Evolutionary conservation across 1,284 basidiomycete genomes (phyloP).

Genomic region (Boletus hoseneyae): DNA sequence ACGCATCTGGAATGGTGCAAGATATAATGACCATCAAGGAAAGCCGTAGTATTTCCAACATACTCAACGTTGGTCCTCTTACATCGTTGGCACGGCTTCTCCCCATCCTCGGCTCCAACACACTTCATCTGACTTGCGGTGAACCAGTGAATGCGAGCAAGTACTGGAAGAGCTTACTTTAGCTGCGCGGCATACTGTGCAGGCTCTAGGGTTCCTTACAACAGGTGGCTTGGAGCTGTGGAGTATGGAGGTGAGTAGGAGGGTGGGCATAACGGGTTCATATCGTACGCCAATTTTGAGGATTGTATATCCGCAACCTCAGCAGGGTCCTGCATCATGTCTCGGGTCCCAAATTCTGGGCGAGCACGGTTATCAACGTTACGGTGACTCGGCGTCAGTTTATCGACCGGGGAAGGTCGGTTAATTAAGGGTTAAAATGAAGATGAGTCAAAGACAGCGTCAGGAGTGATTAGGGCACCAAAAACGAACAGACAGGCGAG

Average conservation of each 20-base stretch:
- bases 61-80: slow-evolving; percentile 74
- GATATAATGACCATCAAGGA: slow-evolving; percentile 12
- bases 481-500: slow-evolving; percentile 1
- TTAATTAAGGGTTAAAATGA: slow-evolving; percentile 39
- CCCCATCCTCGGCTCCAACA: slow-evolving; percentile 78
- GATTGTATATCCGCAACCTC: slow-evolving; percentile 32
- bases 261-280: slow-evolving; percentile 7
- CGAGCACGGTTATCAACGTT: slow-evolving; percentile 36
- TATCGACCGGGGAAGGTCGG: slow-evolving; percentile 40
- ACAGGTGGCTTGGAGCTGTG: slow-evolving; percentile 52
- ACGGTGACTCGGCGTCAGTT: slow-evolving; percentile 40
- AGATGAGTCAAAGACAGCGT: slow-evolving; percentile 16
- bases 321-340: slow-evolving; percentile 30
- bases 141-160: slow-evolving; percentile 17
- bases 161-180: slow-evolving; percentile 49
- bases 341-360: slow-evolving; percentile 12
- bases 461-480: slow-evolving; percentile 3
- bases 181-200: slow-evolving; percentile 76
- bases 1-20: slow-evolving; percentile 51
- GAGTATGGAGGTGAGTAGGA: slow-evolving; percentile 6
- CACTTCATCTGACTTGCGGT: slow-evolving; percentile 70
- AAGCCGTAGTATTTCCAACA: slow-evolving; percentile 24
- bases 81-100: slow-evolving; percentile 73
- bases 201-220: slow-evolving; percentile 70
- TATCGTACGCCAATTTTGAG: slow-evolving; percentile 29